Base-by-base conservation (phyloP, 495 filamentous ascomycete species). In the Penicillium canescens region DNA sequence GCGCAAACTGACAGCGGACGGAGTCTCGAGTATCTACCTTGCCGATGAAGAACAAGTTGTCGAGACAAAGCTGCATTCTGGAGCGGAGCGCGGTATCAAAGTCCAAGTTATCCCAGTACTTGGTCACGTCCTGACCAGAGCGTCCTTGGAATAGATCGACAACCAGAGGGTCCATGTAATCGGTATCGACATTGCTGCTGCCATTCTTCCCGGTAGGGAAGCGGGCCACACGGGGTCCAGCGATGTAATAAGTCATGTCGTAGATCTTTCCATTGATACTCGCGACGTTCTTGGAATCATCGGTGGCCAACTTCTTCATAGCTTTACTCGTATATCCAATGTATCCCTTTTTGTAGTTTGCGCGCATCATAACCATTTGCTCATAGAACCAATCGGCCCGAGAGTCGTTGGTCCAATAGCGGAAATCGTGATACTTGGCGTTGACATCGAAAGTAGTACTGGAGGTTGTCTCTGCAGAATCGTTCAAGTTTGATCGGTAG, bases 21-120 rank as follows among this genome's bases (percentile, higher is more conserved):
- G 92, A 96, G 66, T 92, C 91, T 72, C 94, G 81, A 16, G 94
- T 98, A 67, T 99, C 94, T 18, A 95, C 78, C 55, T 92, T 87
- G 37, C 93, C 94, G 40, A 96, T 83, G 62, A 94, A 96, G 79
- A 99, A 99, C 26, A 99, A 82, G 52, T 96, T 96, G 71, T 96
- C 86, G 46, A 99, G 79, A 65, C 94, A 99, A 4, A 86, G 70
- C 62, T 89, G 80, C 92, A 96, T 95, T 28, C 82, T 75, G 16
- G 64, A 56, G 52, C 86, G 85, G 56, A 83, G 54, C 1, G 55
- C 72, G 1, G 67, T 21, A 58, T 78, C 71, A 26, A 97, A 72
- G 13, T 61, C 58, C 11, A 96, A 77, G 11, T 80, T 72, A 46
- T 90, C 78, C 88, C 90, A 99, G 63, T 88, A 83, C 65, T 92